phyloP scores from a whole-genome alignment of 768 basidiomycete species.

The Cantharellus anzutake region DNA sequence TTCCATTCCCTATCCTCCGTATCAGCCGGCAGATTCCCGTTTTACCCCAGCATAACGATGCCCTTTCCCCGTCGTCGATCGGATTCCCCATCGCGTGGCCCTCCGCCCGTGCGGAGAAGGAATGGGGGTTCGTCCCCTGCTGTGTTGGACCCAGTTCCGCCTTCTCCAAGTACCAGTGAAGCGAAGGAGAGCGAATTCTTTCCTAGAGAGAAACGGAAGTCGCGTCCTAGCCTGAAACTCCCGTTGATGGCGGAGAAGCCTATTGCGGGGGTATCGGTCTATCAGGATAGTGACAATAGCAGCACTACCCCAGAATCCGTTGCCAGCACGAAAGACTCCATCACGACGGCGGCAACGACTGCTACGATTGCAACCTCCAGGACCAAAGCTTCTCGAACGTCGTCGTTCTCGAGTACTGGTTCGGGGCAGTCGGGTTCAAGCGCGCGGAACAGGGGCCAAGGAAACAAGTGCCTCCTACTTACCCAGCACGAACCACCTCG shows the following conservation, averaged over 20 bases:
- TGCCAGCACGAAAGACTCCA: too few species aligned
- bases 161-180: not conserved
- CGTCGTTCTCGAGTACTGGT: not conserved
- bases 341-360: too few species aligned
- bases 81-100: not conserved
- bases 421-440: not conserved
- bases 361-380: too few species aligned
- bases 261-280: not conserved
- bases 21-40: not conserved
- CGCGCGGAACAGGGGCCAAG: not conserved
- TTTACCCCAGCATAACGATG: not conserved
- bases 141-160: not conserved
- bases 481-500: constrained; percentile 3
- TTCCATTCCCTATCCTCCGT: not conserved
- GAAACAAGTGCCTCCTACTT: not conserved
- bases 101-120: too few species aligned
- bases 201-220: not conserved
- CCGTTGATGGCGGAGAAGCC: not conserved
- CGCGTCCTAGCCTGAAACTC: not conserved
- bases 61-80: not conserved
- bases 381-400: not conserved
- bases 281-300: not conserved
- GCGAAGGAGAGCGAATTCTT: not conserved
- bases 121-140: not conserved
- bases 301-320: too few species aligned